Base-by-base conservation (phyloP, 148 eudicot genomes). In the Rhododendron ferrugineum region DNA sequence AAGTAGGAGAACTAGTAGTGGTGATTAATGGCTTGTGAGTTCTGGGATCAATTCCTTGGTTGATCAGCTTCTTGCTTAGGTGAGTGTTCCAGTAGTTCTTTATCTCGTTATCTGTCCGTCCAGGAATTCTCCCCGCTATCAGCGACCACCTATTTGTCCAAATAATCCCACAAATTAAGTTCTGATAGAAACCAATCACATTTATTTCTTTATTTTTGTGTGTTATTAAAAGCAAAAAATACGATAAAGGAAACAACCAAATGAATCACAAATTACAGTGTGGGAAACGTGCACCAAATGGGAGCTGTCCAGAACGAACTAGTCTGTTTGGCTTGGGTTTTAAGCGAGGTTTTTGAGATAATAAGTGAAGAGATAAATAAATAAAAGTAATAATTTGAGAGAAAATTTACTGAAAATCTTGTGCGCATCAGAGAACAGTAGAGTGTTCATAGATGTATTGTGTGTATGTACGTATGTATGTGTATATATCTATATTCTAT, bases 41-140 rank as follows among this genome's bases (percentile, higher is more conserved):
- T 84, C 92, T 92, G 5, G 95, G 95, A 85, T 93, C 94, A 13
- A 93, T 91, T 11, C 94, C 95, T 88, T 92, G 94, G 85, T 88
- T 91, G 76, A 93, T 90, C 32, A 93, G 80, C 72, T 93, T 93
- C 91, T 92, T 92, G 90, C 93, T 91, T 50, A 93, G 90, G 80
- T 91, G 95, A 75, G 93, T 92, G 85, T 92, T 92, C 94, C 94
- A 92, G 66, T 92, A 92, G 78, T 92, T 92, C 89, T 92, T 91
- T 52, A 92, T 92, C 90, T 92, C 93, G n/a, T 91, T 92, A 81
- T 92, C 94, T 2, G 94, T 92, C 5, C 94, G 82, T 7, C 94
- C 94, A 2, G 94, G 94, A 72, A 92, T 90, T 82, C 94, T 88
- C 64, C 94, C 94, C 2, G 94, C 94, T 84, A 92, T 92, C 79